Evolutionary conservation across 345 rosid genomes (phyloP), one percentile per base, ranked within the genome.

Genomic region (Salix koriyanagi): DNA sequence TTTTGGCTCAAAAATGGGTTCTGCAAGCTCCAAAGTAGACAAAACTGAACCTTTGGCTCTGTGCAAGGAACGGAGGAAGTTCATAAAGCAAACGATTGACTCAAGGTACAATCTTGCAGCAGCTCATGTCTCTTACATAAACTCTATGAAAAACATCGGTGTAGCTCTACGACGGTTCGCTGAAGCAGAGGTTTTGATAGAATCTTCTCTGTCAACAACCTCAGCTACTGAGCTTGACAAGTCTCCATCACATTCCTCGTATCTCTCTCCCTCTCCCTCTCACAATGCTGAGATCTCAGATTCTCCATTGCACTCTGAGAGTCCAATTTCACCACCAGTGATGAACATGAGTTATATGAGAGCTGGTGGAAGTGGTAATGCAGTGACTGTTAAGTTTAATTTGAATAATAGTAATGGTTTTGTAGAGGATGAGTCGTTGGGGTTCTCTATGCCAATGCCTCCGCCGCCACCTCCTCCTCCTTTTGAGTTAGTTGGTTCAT

Each of bases 51-150:
- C 93, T 13, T 77, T 93, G 85, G 81, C 85, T 34, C 62, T 93
- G 25, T 95, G 99, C 84, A 90, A 86, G 76, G 96, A 85, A 58
- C 84, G 99, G 71, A 89, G 88, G 83, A 88, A 82, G 75, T 93
- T 90, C 81, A 85, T 93, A 46, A 89, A 86, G 84, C 92, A 84
- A 87, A 93, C 93, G 12, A 89, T 95, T 36, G 90, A 90, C 52
- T 90, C 97, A 0, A 90, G 97, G 86, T 91, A 86, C 82, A 88
- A 88, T 69, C 86, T 95, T 52, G 94, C 97, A 7, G 97, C 97
- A 42, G 93, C 97, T 65, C 99, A 93, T 86, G 88, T 91, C n/a
- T 91, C 97, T 19, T 91, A 95, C 88, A 70, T 82, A 74, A 83
- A 86, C 74, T 95, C 99, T 61, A 90, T 95, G 21, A 87, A 85